phyloP scores from a whole-genome alignment of 2,329 filamentous ascomycete species.

The Neofusicoccum kwambonambiense region DNA sequence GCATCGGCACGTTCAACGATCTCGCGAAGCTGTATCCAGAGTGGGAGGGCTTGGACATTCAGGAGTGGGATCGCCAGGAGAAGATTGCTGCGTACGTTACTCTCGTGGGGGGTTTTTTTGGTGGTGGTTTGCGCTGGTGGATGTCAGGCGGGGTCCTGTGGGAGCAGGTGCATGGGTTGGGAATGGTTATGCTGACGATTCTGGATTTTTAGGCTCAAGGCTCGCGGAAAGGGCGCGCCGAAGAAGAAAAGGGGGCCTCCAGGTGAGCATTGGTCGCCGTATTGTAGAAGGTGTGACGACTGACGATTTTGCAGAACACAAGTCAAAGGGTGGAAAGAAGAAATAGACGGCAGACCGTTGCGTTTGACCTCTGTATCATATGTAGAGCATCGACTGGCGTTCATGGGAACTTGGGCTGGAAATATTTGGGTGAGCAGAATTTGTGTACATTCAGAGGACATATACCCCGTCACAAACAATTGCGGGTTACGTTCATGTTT shows the following conservation, averaged over 20 bases:
- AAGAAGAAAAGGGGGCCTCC: slow-evolving; percentile 54
- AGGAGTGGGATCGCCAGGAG: slow-evolving; percentile 76
- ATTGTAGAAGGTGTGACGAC: not conserved
- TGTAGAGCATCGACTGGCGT: slow-evolving; percentile 14
- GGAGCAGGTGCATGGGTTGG: not conserved
- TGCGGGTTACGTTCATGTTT: not conserved
- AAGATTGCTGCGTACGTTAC: slow-evolving; percentile 54
- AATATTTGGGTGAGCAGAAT: not conserved
- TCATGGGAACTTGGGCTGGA: not conserved
- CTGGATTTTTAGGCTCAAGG: slow-evolving; percentile 46
- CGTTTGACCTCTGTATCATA: not conserved
- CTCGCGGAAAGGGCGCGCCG: slow-evolving; percentile 72
- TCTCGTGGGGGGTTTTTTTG: no score
- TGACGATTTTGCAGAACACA: not conserved
- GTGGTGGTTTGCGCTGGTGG: no score
- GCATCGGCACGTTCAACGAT: slow-evolving; percentile 68
- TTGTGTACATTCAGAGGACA: not conserved
- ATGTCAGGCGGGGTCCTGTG: not conserved
- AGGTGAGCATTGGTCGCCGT: not conserved
- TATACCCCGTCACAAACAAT: not conserved
- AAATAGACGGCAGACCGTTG: not conserved
- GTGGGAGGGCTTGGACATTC: slow-evolving; percentile 69
- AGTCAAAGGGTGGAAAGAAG: slow-evolving; percentile 8
- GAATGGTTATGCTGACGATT: not conserved
- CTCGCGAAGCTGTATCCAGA: slow-evolving; percentile 69